Evolutionary conservation across 441 rosid genomes (phyloP), one percentile per base, ranked within the genome.

Genomic region (Erysimum cheiri): DNA sequence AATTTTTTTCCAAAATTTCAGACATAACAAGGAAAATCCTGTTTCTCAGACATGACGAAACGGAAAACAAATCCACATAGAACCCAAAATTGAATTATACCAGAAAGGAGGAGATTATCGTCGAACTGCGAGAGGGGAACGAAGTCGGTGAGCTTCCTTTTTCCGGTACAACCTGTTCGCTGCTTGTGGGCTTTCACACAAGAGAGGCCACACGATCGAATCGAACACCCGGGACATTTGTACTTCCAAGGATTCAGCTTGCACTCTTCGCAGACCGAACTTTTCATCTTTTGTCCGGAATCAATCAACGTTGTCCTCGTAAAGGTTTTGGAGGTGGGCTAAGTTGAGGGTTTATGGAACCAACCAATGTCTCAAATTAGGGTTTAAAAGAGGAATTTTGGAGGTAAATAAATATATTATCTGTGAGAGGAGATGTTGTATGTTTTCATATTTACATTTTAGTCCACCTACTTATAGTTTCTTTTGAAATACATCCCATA

Each of bases 171-270:
- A 68, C 83, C 84, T 35, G 89, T 85, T 43, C 90, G 92, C 26
- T 76, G 67, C 84, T 93, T 93, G 80, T 91, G 97, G 39, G 92
- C 83, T 63, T 88, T 89, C 61, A 93, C 85, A 53, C 97, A 91
- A 35, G 68, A 60, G 52, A 93, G 92, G 60, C 93, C 77, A 80
- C 97, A 91, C 1, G 98, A 82, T 31, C 91, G 87, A 17, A 87
- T 58, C 37, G 84, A 82, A 64, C 97, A 93, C 35, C 84, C 95
- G 4, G 98, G 98, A 75, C 98, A 93, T 33, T 72, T 93, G 81
- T 93, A 89, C 76, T 89, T 89, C 24, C 87, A 81, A 3, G 78
- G 76, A 15, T 84, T 83, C 47, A 55, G 41, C 62, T 77, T 72
- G 64, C 98, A 93, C 69, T 90, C 96, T 50, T 82, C 87, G 60